phyloP scores from a whole-genome alignment of 2,329 filamentous ascomycete species.

The Onygenales sp. region DNA sequence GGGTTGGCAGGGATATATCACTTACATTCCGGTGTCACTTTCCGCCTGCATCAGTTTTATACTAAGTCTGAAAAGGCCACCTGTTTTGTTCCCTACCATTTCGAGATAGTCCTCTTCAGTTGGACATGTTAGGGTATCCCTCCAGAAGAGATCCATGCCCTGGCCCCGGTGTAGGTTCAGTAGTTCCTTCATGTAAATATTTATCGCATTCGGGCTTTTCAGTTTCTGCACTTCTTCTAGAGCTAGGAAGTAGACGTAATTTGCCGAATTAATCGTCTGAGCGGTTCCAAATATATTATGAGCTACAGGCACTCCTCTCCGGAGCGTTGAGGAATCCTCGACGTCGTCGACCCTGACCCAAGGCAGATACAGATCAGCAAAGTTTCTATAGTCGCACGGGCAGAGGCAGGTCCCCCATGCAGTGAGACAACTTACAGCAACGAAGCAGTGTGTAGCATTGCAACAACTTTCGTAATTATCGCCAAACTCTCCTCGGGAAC shows the following conservation, averaged over 20 bases:
- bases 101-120: constrained; percentile 31
- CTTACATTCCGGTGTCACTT: constrained; percentile 11
- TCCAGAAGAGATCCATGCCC: constrained; percentile 33
- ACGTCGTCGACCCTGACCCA: constrained; percentile 33
- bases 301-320: constrained; percentile 33
- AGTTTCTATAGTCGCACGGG: not conserved
- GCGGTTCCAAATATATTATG: constrained; percentile 35
- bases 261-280: constrained; percentile 40
- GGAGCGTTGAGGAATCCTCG: constrained; percentile 33
- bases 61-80: constrained; percentile 30
- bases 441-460: constrained; percentile 32
- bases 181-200: constrained; percentile 28
- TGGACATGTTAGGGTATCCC: constrained; percentile 25
- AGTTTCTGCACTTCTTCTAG: constrained; percentile 24
- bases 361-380: not conserved
- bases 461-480: constrained; percentile 25
- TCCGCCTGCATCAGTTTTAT: constrained; percentile 28
- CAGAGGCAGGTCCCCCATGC: not conserved
- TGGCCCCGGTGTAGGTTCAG: constrained; percentile 32
- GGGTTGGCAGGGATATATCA: no score
- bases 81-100: constrained; percentile 35
- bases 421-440: constrained; percentile 25
- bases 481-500: constrained; percentile 23
- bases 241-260: constrained; percentile 32
- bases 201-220: constrained; percentile 20